phyloP scores from a whole-genome alignment of 1,139 yeast species.

The Yamadazyma triangularis region DNA sequence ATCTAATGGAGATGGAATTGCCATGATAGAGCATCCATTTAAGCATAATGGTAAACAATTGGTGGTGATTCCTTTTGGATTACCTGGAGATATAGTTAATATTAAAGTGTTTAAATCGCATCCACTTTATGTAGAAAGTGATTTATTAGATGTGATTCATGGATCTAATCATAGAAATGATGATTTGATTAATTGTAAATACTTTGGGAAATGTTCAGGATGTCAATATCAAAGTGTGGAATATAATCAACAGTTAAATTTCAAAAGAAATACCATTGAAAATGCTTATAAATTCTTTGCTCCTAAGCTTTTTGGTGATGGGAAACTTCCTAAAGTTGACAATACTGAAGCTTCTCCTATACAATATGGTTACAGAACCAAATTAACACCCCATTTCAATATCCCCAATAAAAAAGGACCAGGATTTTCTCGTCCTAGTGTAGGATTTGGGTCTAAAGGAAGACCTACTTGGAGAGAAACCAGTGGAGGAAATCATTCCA shows the following conservation, averaged over 20 bases:
- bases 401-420: slow-evolving; percentile 54
- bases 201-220: slow-evolving; percentile 59
- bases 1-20: slow-evolving; percentile 81
- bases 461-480: slow-evolving; percentile 63
- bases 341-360: slow-evolving; percentile 78
- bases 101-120: slow-evolving; percentile 76
- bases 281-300: slow-evolving; percentile 85
- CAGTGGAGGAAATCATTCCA: slow-evolving; percentile 48
- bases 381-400: slow-evolving; percentile 93
- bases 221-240: slow-evolving; percentile 86
- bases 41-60: slow-evolving; percentile 36
- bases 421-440: slow-evolving; percentile 53
- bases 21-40: slow-evolving; percentile 55
- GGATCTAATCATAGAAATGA: slow-evolving; percentile 49
- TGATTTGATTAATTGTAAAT: slow-evolving; percentile 40
- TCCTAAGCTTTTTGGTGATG: slow-evolving; percentile 29
- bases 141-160: slow-evolving; percentile 50
- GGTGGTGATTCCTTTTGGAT: slow-evolving; percentile 74
- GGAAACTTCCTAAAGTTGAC: slow-evolving; percentile 53
- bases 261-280: slow-evolving; percentile 69
- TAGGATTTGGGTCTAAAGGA: slow-evolving; percentile 88
- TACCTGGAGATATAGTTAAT: slow-evolving; percentile 77
- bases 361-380: slow-evolving; percentile 76
- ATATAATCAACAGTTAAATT: slow-evolving; percentile 65
- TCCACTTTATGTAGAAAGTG: slow-evolving; percentile 71